phyloP scores from a whole-genome alignment of 495 filamentous ascomycete species.

The Cercophora newfieldiana region DNA sequence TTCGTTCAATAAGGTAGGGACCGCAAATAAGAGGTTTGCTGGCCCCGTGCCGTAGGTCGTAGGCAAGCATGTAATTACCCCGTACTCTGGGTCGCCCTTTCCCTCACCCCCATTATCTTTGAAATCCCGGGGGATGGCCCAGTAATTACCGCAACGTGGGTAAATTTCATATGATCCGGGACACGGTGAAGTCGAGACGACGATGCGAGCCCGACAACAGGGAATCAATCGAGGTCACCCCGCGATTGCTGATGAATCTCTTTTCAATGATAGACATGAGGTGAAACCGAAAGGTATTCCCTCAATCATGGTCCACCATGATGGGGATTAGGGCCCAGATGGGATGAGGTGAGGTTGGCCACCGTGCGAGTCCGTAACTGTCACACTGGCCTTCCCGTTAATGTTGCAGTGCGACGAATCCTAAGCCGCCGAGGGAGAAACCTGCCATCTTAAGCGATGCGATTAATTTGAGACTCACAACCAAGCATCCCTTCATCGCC shows the following conservation, averaged over 20 bases:
- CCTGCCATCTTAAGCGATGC: constrained; percentile 6
- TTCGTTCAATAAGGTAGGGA: neutral
- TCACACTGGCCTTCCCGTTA: constrained; percentile 1
- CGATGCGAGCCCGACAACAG: no score
- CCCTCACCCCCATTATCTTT: neutral
- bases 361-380: neutral
- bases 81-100: neutral
- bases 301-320: neutral
- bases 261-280: neutral
- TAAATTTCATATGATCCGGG: neutral
- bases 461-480: neutral
- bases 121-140: neutral
- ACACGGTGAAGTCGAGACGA: no score
- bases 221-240: no score
- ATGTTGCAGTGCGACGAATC: neutral
- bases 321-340: neutral
- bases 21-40: constrained; percentile 8
- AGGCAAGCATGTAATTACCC: constrained; percentile 1
- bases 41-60: constrained; percentile 11
- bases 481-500: neutral
- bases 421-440: neutral
- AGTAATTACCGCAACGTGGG: neutral
- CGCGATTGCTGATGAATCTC: no score
- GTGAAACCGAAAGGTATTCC: neutral
- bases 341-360: neutral